These are phyloP conservation scores for Cicer bijugum DNA, from an alignment of 306 rosid genomes.

Conservation along the genomic window DNA sequence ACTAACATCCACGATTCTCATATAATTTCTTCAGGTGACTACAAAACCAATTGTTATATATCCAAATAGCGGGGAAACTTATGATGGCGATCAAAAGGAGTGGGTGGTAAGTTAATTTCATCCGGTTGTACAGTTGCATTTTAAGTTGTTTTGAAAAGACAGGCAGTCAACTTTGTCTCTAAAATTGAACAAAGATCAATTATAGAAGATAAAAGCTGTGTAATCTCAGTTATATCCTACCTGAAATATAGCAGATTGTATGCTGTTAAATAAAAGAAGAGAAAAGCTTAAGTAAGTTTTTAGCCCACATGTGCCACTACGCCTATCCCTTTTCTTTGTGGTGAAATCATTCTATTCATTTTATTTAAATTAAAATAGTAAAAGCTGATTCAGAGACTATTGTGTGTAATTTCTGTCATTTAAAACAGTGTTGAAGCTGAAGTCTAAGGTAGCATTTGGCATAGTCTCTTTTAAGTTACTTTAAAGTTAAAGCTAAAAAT, in stretches of 20 bases:
- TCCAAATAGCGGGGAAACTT: conserved; percentile 72
- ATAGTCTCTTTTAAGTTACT: conserved; percentile 14
- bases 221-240: conserved; percentile 15
- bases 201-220: conserved; percentile 23
- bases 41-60: conserved; percentile 60
- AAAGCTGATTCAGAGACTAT: conserved; percentile 20
- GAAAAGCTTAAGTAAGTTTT: background rate
- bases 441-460: conserved; percentile 1
- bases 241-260: conserved; percentile 36
- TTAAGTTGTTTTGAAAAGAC: conserved; percentile 31
- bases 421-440: background rate
- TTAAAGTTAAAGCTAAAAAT: background rate
- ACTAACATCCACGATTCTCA: conserved; percentile 20
- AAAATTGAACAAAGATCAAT: conserved; percentile 25
- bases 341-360: conserved; percentile 31
- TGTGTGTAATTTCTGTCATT: conserved; percentile 6
- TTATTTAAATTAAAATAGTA: background rate
- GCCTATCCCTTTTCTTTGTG: conserved; percentile 3
- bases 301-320: background rate
- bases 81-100: conserved; percentile 49
- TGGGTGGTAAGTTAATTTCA: conserved; percentile 59
- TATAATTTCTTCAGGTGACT: conserved; percentile 53
- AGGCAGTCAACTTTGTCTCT: conserved; percentile 10
- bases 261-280: conserved; percentile 34
- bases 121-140: conserved; percentile 28